Evolutionary conservation across 768 basidiomycete genomes (phyloP), one percentile per base, ranked within the genome.

Genomic region (Psilocybe cyanescens): DNA sequence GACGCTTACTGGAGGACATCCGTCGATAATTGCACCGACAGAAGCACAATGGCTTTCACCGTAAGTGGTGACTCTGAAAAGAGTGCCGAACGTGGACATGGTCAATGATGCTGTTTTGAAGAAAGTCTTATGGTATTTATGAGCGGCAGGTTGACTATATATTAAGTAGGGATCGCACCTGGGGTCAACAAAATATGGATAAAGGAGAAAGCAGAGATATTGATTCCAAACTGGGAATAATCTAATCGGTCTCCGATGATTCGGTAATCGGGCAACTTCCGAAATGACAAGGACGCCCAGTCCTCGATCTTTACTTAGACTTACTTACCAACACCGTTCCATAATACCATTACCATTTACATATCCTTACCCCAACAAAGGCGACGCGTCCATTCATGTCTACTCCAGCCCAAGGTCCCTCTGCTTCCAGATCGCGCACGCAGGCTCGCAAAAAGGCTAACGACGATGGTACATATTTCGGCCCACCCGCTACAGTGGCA

Each of bases 41-140:
- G 94, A 96, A 31, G 92, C 87, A 73, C 97, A 98, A 74, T 99
- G 97, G 65, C 92, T 95, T 80, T 99, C 97, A 61, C 97, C 97
- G 72, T 92, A 99, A 65, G 97, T 99, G 56, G 96, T 96, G 29
- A 99, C 97, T 50, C 94, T 86, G 80, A 93, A 99, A 41, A 93
- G 80, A 28, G 82, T 86, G 24, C 97, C 97, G 76, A 91, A 99
- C 57, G 95, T 92, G 24, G 95, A 97, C 97, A 99, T 68, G 55
- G 41, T 55, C 3, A 29, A 17, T 17, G 41, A 53, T 46, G 28
- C 14, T 9, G 17, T 14, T 19, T 29, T 35, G n/a, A 31, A 29
- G 14, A 33, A 12, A 48, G 33, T 19, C 12, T 29, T 33, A 19
- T 12, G 12, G 8, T 11, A 48, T 28, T 19, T 28, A 37, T 57